Evolutionary conservation across 345 rosid species (phyloP).

Genomic region (Alliaria petiolata): DNA sequence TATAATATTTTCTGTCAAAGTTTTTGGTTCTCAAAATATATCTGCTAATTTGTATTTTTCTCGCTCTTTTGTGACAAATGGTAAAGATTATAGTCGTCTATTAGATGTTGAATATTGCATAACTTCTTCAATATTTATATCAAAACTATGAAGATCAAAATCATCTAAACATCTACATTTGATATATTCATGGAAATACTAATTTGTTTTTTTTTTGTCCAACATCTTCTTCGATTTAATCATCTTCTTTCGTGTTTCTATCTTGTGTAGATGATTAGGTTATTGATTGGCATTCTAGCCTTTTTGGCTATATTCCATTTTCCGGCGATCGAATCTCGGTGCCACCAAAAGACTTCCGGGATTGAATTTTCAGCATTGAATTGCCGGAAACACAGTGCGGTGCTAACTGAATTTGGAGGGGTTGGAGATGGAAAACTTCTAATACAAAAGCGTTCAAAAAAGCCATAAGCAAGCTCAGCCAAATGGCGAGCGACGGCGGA

Average conservation of each 20-base stretch:
- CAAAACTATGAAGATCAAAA: neutral
- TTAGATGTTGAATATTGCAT: neutral
- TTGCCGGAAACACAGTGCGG: slow-evolving; percentile 66
- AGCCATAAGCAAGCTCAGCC: slow-evolving; percentile 51
- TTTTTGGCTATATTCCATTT: slow-evolving; percentile 21
- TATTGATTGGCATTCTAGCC: slow-evolving; percentile 1
- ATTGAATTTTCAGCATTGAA: slow-evolving; percentile 39
- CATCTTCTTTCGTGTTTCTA: neutral
- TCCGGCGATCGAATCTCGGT: slow-evolving; percentile 12
- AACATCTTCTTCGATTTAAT: neutral
- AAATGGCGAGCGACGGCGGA: slow-evolving; percentile 52
- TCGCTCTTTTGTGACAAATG: neutral
- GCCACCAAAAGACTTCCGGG: neutral
- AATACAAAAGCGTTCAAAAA: slow-evolving; percentile 57
- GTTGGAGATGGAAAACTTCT: slow-evolving; percentile 66
- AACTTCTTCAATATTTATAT: neutral
- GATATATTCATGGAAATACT: neutral
- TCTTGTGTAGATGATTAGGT: slow-evolving; percentile 27
- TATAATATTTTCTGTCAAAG: neutral
- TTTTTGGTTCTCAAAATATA: neutral
- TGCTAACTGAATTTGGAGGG: slow-evolving; percentile 65
- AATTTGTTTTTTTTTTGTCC: neutral
- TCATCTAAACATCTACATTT: neutral
- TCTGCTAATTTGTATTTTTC: neutral
- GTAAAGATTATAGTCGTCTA: neutral